Evolutionary conservation across 306 rosid genomes (phyloP).

Genomic region (Betula pendula): DNA sequence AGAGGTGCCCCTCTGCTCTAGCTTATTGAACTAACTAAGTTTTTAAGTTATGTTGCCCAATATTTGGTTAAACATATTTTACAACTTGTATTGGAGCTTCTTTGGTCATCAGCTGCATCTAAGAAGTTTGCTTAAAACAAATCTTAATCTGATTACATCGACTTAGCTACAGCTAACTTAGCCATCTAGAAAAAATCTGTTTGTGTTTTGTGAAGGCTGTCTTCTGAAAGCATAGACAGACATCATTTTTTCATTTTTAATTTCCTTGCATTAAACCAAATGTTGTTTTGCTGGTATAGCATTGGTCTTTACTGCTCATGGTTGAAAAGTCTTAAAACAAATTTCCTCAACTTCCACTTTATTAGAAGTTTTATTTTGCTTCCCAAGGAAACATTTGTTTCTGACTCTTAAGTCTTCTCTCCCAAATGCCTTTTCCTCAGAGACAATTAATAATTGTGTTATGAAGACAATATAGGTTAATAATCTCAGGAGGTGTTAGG

Average conservation of each 20-base stretch:
- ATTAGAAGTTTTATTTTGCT: neutral
- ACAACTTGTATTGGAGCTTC: neutral
- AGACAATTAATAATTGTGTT: neutral
- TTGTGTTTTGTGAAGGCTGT: neutral
- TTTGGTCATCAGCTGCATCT: neutral
- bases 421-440: neutral
- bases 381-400: neutral
- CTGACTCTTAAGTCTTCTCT: neutral
- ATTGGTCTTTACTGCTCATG: neutral
- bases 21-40: conserved; percentile 17
- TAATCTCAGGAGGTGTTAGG: conserved; percentile 7
- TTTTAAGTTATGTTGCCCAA: conserved; percentile 8
- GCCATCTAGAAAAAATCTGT: neutral
- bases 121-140: neutral
- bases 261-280: neutral
- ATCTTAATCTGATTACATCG: neutral
- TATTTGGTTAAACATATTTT: too few species aligned
- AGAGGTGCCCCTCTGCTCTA: conserved; percentile 58
- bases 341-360: neutral
- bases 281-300: neutral
- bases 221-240: neutral
- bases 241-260: neutral
- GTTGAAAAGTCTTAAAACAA: neutral
- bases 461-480: neutral
- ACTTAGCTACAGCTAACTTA: neutral